These are phyloP conservation scores for Alternaria viburni DNA, from an alignment of 2,329 filamentous ascomycete species.

Conservation along the genomic window DNA sequence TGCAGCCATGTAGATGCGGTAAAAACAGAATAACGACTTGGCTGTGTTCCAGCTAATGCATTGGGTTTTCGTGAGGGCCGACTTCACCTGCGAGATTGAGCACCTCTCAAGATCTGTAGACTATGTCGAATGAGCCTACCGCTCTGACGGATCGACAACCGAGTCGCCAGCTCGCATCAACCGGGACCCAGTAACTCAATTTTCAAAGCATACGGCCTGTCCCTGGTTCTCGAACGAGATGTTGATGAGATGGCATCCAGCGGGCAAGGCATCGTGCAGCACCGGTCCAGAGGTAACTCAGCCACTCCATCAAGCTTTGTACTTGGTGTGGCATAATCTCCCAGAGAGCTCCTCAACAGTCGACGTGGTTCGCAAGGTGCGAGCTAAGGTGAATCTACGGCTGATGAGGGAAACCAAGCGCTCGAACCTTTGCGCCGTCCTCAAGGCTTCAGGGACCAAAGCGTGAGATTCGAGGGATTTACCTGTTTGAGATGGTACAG, in stretches of 20 bases:
- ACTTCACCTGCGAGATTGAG: conserved; percentile 5
- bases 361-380: not conserved
- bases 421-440: not conserved
- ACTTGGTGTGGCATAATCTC: not conserved
- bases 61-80: not conserved
- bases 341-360: not conserved
- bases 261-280: not conserved
- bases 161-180: not conserved
- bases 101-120: not conserved
- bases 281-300: not conserved
- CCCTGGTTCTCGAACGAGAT: not conserved
- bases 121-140: not conserved
- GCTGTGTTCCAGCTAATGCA: not conserved
- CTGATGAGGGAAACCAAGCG: not conserved
- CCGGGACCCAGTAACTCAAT: not conserved
- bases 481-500: not conserved
- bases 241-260: not conserved
- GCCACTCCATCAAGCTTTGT: not conserved
- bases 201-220: not conserved
- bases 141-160: not conserved
- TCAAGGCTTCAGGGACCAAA: not conserved
- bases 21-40: not conserved
- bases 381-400: not conserved
- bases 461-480: not conserved
- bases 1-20: not conserved